These are phyloP conservation scores for Venturiaceae sp. DNA, from an alignment of 2,329 filamentous ascomycete genomes.

Conservation along the genomic window DNA sequence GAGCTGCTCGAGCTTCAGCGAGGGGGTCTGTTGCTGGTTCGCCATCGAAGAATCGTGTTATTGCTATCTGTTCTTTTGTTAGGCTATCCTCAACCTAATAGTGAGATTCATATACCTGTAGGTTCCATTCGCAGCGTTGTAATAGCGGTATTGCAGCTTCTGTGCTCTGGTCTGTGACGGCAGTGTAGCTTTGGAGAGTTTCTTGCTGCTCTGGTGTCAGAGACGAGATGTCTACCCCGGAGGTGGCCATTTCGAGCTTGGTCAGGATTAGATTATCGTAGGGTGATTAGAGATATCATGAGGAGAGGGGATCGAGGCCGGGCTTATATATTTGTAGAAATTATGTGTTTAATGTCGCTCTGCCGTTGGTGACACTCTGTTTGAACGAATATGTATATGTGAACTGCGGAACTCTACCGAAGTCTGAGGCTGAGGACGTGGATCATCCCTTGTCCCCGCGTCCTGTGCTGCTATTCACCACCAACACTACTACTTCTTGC, in stretches of 20 bases:
- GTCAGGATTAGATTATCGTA: neutral
- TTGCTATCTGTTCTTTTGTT: constrained; percentile 59
- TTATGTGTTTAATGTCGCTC: neutral
- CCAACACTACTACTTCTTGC: too few relatives aligned
- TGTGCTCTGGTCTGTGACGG: constrained; percentile 75
- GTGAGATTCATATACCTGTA: constrained; percentile 53
- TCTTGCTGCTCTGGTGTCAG: constrained; percentile 72
- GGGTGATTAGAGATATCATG: neutral
- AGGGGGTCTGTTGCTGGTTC: constrained; percentile 70
- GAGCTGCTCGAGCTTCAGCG: constrained; percentile 60
- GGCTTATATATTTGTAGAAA: neutral
- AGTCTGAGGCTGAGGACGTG: neutral
- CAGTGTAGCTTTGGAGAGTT: constrained; percentile 77
- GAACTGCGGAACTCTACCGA: neutral
- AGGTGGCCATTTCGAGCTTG: constrained; percentile 23
- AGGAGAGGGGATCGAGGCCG: neutral
- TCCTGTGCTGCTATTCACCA: too few relatives aligned
- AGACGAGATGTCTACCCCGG: constrained; percentile 49
- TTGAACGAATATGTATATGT: too few relatives aligned
- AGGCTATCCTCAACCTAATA: constrained; percentile 2
- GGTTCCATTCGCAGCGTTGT: constrained; percentile 88
- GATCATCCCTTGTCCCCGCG: neutral
- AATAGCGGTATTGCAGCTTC: constrained; percentile 70
- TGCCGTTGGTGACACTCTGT: neutral
- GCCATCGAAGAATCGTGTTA: constrained; percentile 95